Evolutionary conservation across 352 stramenopile species (phyloP).

Genomic region (Phytophthora vignae): DNA sequence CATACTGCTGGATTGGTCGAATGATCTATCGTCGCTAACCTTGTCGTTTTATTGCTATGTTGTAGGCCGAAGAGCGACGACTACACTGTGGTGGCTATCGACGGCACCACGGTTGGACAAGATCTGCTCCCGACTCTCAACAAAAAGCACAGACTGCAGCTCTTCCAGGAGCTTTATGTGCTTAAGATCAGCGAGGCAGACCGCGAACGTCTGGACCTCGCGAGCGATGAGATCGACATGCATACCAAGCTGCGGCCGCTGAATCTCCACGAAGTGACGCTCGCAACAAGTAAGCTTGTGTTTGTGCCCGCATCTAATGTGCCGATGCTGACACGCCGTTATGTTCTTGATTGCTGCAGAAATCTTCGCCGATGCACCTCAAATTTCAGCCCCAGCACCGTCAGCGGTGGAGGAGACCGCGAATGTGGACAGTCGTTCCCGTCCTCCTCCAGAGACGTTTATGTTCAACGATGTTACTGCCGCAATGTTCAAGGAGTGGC

Average conservation of each 20-base stretch:
- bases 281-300: slow-evolving; percentile 77
- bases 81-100: slow-evolving; percentile 89
- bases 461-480: slow-evolving; percentile 93
- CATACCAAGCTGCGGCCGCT: slow-evolving; percentile 86
- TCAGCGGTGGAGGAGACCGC: slow-evolving; percentile 72
- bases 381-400: slow-evolving; percentile 73
- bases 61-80: slow-evolving; percentile 88
- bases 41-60: not conserved
- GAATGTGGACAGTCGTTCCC: slow-evolving; percentile 71
- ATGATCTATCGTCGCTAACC: not conserved
- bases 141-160: slow-evolving; percentile 87
- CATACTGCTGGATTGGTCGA: not conserved
- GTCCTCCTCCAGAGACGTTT: slow-evolving; percentile 86
- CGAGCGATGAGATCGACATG: slow-evolving; percentile 89
- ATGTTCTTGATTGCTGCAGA: slow-evolving; percentile 44
- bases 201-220: slow-evolving; percentile 79
- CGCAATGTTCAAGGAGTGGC: slow-evolving; percentile 92
- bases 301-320: not conserved
- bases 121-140: slow-evolving; percentile 87
- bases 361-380: slow-evolving; percentile 86
- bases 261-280: slow-evolving; percentile 88
- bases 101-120: slow-evolving; percentile 79
- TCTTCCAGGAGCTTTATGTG: slow-evolving; percentile 90
- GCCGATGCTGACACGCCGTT: not conserved
- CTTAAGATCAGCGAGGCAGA: slow-evolving; percentile 91